Evolutionary conservation across 768 basidiomycete species (phyloP), one percentile per base, ranked within the genome.

Genomic region (Suillus subluteus): DNA sequence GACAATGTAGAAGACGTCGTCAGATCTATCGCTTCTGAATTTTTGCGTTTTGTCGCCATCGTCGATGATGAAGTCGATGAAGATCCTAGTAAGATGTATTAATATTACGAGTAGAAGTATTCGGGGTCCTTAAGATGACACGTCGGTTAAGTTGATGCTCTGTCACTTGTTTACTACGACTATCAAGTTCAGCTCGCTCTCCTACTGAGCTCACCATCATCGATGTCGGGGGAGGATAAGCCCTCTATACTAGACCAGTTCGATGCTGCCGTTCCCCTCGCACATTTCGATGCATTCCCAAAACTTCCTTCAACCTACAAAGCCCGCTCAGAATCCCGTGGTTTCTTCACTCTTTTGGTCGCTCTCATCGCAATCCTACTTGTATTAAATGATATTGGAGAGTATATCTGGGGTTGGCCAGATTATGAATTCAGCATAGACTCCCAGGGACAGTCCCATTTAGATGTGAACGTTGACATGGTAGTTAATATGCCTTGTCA

Each of bases 381-480:
- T 23, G 85, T 96, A 65, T 83, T 95, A 67, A 96, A 97, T 71
- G 96, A 99, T 73, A 78, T 96, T 52, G 89, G 89, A 59, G 96
- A 98, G 75, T 99, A 87, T 73, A 79, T 99, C 41, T 99, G 93
- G 87, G 97, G 97, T 54, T 96, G 95, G 87, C 91, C 94, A 8
- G 91, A 94, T 74, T 90, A 90, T 71, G 89, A 91, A 73, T 99
- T 98, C 78, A 90, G 88, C 69, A 90, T 99, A 62, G 96, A 98
- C 74, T 78, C 78, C 40, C 84, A 86, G 64, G 79, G 83, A 43
- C 78, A 78, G 13, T 87, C 84, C 67, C 88, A 82, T 62, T 81
- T 99, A 82, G 87, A 88, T 70, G 83, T 99, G 70, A 98, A 99
- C 76, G 85, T 99, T 63, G 97, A 99, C 80, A 79, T 98, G 80